A percentile compares a stretch with the other conserved stretches of the same genome.
Conservation (phyloP, 78 protist genomes). For the Pigoraptor vietnamica region DNA sequence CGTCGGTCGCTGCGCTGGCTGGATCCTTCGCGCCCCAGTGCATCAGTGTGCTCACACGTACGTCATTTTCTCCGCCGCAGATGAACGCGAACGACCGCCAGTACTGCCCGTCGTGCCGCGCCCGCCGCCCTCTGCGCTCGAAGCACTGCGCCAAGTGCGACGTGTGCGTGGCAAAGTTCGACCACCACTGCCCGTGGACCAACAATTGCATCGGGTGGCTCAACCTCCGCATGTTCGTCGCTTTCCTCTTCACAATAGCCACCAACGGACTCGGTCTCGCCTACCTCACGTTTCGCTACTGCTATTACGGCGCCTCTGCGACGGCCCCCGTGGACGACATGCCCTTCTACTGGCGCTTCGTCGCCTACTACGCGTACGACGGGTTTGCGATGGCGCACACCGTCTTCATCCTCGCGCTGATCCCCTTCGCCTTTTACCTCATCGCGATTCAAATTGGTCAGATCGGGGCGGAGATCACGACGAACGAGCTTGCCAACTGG, state of each 20-base stretch:
- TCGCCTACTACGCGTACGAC: neutral
- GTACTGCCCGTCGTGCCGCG: neutral
- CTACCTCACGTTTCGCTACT: neutral
- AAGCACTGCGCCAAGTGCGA: slow-evolving; percentile 59
- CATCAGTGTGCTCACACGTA: neutral
- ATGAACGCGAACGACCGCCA: neutral
- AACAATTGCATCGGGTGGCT: slow-evolving; percentile 69
- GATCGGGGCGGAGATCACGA: neutral
- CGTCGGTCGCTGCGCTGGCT: too few relatives aligned
- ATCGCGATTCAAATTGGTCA: neutral
- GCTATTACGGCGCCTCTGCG: neutral
- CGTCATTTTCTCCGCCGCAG: neutral
- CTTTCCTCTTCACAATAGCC: neutral
- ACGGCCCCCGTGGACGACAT: neutral
- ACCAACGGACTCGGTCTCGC: neutral
- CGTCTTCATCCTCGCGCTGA: neutral
- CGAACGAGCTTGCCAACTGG: neutral
- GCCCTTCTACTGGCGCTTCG: neutral
- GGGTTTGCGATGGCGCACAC: neutral
- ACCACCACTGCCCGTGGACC: slow-evolving; percentile 96
- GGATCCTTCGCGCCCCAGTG: neutral
- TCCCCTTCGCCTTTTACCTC: neutral
- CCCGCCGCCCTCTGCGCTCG: slow-evolving; percentile 6
- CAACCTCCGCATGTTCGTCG: slow-evolving; percentile 29
- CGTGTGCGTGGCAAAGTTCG: slow-evolving; percentile 63